Evolutionary conservation across 2,329 filamentous ascomycete species (phyloP).

Genomic region (Aureobasidium sp.): DNA sequence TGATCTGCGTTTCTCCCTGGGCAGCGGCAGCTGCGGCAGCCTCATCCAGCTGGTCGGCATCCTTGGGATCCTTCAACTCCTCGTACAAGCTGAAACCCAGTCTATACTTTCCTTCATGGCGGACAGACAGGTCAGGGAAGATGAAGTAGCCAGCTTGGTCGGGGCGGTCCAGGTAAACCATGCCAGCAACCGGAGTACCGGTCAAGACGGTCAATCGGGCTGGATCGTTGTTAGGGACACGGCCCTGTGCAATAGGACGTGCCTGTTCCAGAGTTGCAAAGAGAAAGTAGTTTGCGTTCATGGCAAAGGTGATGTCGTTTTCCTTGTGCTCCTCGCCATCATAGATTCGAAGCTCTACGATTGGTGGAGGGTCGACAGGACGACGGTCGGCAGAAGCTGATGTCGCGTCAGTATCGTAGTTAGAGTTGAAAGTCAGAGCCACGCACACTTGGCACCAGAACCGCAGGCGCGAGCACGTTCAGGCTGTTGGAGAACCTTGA

Average conservation of each 20-base stretch:
- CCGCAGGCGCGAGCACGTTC: conserved; percentile 91
- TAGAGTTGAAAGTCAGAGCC: neutral
- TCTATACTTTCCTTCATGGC: conserved; percentile 89
- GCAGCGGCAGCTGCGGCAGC: conserved; percentile 24
- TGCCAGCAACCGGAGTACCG: conserved; percentile 87
- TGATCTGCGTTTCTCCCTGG: conserved; percentile 52
- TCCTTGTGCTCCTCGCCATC: conserved; percentile 51
- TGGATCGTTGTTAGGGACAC: conserved; percentile 58
- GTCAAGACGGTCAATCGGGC: conserved; percentile 77
- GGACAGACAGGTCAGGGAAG: conserved; percentile 91
- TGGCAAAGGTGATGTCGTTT: conserved; percentile 65
- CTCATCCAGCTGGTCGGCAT: conserved; percentile 54
- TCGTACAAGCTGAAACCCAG: conserved; percentile 90
- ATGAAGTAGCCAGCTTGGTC: conserved; percentile 80
- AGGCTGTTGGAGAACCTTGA: conserved; percentile 87
- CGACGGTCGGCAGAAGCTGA: conserved; percentile 77
- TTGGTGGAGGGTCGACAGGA: conserved; percentile 87
- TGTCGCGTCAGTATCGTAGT: conserved; percentile 19
- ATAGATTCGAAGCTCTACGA: conserved; percentile 81
- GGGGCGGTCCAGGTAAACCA: conserved; percentile 90
- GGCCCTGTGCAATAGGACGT: conserved; percentile 72
- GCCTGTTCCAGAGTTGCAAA: conserved; percentile 86
- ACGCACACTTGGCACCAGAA: conserved; percentile 85
- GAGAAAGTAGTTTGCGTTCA: conserved; percentile 96
- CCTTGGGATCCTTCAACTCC: conserved; percentile 76